Percentiles rank a stretch among this genome's conserved stretches.
Evolutionary conservation across 768 basidiomycete genomes (phyloP).

Genomic region (Zangia roseola): DNA sequence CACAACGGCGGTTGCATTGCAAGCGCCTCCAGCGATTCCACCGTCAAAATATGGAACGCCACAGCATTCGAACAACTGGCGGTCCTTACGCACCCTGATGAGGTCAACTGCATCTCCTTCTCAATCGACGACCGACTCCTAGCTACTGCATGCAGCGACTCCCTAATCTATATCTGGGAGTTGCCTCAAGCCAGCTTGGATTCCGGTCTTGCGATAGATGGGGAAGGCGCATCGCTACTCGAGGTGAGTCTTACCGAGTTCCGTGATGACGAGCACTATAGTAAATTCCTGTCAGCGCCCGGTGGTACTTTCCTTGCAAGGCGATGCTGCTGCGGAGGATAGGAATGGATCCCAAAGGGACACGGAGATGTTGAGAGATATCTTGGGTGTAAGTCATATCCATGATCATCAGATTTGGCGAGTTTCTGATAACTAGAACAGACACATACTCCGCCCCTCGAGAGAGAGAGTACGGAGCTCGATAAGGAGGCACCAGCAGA

Average conservation of each 20-base stretch:
- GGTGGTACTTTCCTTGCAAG: neutral
- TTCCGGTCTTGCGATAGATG: constrained; percentile 28
- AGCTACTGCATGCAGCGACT: constrained; percentile 33
- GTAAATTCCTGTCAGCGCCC: constrained; percentile 13
- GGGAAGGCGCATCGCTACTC: constrained; percentile 23
- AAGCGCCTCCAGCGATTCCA: constrained; percentile 29
- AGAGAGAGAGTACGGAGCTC: constrained; percentile 5
- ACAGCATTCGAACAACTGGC: constrained; percentile 26
- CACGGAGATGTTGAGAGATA: constrained; percentile 8
- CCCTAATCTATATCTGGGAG: constrained; percentile 32
- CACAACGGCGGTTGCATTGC: constrained; percentile 27
- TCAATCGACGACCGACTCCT: constrained; percentile 29
- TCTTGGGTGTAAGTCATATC: constrained; percentile 17
- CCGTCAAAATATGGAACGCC: constrained; percentile 31
- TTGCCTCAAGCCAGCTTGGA: constrained; percentile 27
- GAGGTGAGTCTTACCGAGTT: constrained; percentile 19
- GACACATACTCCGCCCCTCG: constrained; percentile 6
- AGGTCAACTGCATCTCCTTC: constrained; percentile 31
- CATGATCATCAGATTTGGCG: neutral
- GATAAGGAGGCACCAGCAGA: constrained; percentile 2
- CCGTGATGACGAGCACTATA: neutral
- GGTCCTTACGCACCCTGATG: constrained; percentile 20
- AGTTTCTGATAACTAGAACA: constrained; percentile 10
- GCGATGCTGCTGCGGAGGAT: constrained; percentile 1
- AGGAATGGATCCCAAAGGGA: neutral